Evolutionary conservation across 2,329 filamentous ascomycete species (phyloP), one percentile per base, ranked within the genome.

Genomic region (Trichoderma arundinaceum): DNA sequence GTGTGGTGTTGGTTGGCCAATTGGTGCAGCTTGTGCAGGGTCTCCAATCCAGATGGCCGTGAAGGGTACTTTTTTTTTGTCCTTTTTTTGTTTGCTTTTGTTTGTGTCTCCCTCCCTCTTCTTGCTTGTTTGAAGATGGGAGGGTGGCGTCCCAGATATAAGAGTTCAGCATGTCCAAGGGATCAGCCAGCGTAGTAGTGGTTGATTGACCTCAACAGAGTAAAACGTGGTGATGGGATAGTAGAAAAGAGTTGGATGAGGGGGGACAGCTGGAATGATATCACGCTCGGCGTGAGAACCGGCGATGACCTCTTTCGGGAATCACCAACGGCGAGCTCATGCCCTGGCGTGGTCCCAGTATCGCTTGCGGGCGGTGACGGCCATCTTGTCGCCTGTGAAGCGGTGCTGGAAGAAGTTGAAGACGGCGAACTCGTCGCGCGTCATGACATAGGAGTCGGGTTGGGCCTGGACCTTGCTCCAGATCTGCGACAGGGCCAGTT

Each of bases 341-440:
- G 76, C 79, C 57, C 73, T 73, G 17, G 74, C 71, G 68, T 81
- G 78, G 71, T 84, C 80, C 85, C 85, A 88, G 74, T 82, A 87
- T 66, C 83, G 77, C 70, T 75, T 81, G 68, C 79, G 78, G 17
- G 85, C 85, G 43, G 75, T 77, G n/a, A 78, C 73, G 46, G 82
- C 82, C n/a, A 79, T 71, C 69, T 79, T 73, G 69, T 84, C 76
- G 67, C 86, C 85, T 35, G 80, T 76, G 73, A 90, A 92, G 9
- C 89, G 85, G 68, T 84, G 78, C 68, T 91, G 89, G 76, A 90
- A 94, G 77, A 90, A 94, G 81, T 95, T 96, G 86, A 96, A 93
- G 67, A 96, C 84, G 63, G 91, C 87, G 73, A 95, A 96, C 78
- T 96, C 92, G 77, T 92, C 88, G 68, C 84, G 82, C 39, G 82